These are phyloP conservation scores for Hypsizygus marmoreus DNA, from an alignment of 768 basidiomycete genomes.

Conservation along the genomic window DNA sequence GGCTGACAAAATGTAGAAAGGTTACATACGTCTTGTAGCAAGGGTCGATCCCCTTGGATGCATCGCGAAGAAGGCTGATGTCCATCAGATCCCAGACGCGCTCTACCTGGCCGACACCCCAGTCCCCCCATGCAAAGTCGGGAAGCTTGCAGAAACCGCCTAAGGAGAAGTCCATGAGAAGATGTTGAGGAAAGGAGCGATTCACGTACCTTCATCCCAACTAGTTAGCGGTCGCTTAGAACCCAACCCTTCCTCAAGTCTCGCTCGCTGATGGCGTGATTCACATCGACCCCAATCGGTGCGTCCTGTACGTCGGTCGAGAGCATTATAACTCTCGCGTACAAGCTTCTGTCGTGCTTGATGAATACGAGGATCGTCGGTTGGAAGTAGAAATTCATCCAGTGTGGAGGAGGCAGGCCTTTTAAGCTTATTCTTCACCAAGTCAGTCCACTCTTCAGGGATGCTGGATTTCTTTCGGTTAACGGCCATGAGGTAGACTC, in stretches of 20 bases:
- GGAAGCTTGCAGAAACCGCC: slow-evolving; percentile 84
- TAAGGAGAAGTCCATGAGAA: slow-evolving; percentile 29
- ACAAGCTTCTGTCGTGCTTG: slow-evolving; percentile 85
- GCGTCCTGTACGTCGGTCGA: slow-evolving; percentile 70
- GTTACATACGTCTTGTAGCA: slow-evolving; percentile 81
- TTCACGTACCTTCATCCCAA: slow-evolving; percentile 82
- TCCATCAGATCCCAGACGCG: slow-evolving; percentile 96
- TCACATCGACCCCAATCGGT: slow-evolving; percentile 94
- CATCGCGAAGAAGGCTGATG: slow-evolving; percentile 81
- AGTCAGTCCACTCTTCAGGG: slow-evolving; percentile 68
- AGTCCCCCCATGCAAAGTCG: slow-evolving; percentile 93
- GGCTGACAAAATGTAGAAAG: slow-evolving; percentile 1
- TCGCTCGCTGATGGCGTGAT: slow-evolving; percentile 84
- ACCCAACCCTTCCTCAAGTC: slow-evolving; percentile 82
- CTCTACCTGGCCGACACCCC: slow-evolving; percentile 91
- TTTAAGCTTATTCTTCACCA: slow-evolving; percentile 61
- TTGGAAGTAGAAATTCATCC: slow-evolving; percentile 88
- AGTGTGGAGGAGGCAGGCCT: slow-evolving; percentile 88
- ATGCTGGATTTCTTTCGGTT: slow-evolving; percentile 61
- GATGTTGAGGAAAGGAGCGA: neutral
- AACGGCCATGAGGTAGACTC: slow-evolving; percentile 85
- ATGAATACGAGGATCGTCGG: slow-evolving; percentile 91
- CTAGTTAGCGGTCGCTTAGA: slow-evolving; percentile 83
- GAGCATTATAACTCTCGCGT: slow-evolving; percentile 60
- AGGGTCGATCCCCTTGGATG: slow-evolving; percentile 79